phyloP scores from a whole-genome alignment of 148 eudicot genomes.

The Silene conica region DNA sequence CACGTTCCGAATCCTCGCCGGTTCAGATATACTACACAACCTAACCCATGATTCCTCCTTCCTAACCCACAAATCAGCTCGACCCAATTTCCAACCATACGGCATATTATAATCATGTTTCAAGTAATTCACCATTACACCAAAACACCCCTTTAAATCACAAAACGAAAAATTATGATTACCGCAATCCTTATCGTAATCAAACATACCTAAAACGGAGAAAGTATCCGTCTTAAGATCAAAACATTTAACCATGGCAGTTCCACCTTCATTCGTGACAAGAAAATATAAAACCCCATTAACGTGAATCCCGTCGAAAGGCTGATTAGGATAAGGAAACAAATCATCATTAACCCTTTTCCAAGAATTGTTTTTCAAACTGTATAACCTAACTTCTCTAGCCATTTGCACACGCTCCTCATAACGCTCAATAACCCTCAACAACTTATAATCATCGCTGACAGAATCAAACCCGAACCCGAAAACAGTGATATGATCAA shows the following conservation, averaged over 20 bases:
- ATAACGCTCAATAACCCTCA: not conserved
- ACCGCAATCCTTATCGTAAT: not conserved
- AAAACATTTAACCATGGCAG: not conserved
- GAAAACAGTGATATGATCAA: not conserved
- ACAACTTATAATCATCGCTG: constrained; percentile 9
- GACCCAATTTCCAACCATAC: not conserved
- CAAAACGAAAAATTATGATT: not conserved
- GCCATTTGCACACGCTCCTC: not conserved
- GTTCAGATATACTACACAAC: constrained; percentile 2
- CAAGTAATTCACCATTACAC: not conserved
- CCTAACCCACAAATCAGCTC: constrained; percentile 14
- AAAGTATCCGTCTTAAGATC: constrained; percentile 6
- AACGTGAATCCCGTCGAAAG: not conserved
- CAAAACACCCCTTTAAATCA: not conserved
- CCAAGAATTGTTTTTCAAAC: constrained; percentile 10
- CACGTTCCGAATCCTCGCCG: too few species aligned
- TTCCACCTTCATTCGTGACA: not conserved
- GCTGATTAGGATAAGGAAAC: not conserved
- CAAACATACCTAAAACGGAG: not conserved
- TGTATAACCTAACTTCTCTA: constrained; percentile 1
- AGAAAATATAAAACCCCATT: constrained; percentile 16
- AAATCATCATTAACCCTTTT: not conserved
- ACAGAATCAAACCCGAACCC: not conserved
- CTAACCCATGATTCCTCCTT: constrained; percentile 8
- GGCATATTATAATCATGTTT: not conserved